Evolutionary conservation across 2,329 filamentous ascomycete species (phyloP).

Genomic region (Phoma sp.): DNA sequence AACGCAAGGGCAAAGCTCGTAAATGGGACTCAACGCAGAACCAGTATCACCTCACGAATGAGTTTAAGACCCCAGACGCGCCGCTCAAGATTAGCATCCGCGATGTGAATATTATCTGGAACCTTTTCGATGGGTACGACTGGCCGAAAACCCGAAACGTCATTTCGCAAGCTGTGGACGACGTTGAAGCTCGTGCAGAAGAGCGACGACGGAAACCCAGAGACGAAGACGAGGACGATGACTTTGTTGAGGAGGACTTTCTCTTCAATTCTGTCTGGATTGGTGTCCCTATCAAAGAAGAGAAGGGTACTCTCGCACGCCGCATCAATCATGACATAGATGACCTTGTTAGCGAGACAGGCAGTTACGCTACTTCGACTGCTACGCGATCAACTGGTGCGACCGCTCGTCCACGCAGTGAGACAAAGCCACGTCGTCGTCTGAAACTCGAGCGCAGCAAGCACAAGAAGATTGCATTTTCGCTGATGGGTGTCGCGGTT

Average conservation of each 20-base stretch:
- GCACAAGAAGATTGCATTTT: conserved; percentile 93
- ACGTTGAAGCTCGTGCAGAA: conserved; percentile 81
- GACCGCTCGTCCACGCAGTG: conserved; percentile 51
- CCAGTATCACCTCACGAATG: conserved; percentile 71
- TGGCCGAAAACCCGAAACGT: conserved; percentile 87
- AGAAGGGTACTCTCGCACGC: conserved; percentile 79
- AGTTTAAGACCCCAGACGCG: conserved; percentile 66
- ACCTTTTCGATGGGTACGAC: conserved; percentile 96
- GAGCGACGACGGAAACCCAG: conserved; percentile 69
- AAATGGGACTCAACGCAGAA: conserved; percentile 82
- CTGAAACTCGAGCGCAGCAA: conserved; percentile 84
- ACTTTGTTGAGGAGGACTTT: conserved; percentile 87
- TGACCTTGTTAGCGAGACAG: conserved; percentile 85
- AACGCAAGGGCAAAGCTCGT: conserved; percentile 71
- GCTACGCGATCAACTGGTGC: conserved; percentile 44
- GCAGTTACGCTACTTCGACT: conserved; percentile 78
- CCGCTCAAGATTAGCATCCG: conserved; percentile 80
- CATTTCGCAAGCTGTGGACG: conserved; percentile 85
- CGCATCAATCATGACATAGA: conserved; percentile 90
- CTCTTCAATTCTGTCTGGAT: conserved; percentile 99
- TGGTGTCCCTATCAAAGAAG: conserved; percentile 83
- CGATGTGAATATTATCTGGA: conserved; percentile 95
- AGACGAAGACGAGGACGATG: conserved; percentile 65
- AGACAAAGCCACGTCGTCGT: conserved; percentile 55
- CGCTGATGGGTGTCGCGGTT: conserved; percentile 81